Evolutionary conservation across 805 yeast species (phyloP), one percentile per base, ranked within the genome.

Genomic region (Yarrowia sp.): DNA sequence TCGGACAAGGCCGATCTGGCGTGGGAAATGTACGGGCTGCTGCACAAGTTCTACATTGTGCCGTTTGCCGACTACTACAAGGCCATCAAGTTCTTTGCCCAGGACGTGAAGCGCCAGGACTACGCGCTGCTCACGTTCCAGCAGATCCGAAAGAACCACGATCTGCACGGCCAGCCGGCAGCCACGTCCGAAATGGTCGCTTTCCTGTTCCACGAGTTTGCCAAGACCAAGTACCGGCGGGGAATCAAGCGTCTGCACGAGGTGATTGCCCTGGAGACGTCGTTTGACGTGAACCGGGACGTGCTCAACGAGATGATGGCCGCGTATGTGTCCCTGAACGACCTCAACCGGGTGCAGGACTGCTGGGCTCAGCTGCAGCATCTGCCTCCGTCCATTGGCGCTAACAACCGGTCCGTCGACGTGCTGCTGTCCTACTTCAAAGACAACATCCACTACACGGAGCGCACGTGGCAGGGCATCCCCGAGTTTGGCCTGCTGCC

Each of bases 241-340:
- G 95, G 94, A 0, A 86, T 89, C 16, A 80, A 80, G 61, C 89
- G 87, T 69, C 76, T 90, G 3, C 91, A 89, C 72, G 83, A 86
- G 68, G 82, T 84, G 58, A 78, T 88, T 74, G 87, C 89, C 69
- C 83, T 88, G 82, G 96, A 90, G 70, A 72, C 84, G 59, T 77
- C 81, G 11, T 77, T 89, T 50, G 84, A 82, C 69, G 82, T 86
- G 70, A 88, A 88, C 71, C 82, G 87, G 11, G 79, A 78, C 11
- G 76, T 90, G 41, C 82, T 89, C 75, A 90, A 90, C 75, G 76
- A 87, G 1, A 77, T 89, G 49, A 82, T 90, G 77, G 86, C 85
- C 58, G 90, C 92, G 0, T 89, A 87, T 74, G 80, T 87, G 43
- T 81, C 85, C 53, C 74, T 88, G 42, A 86, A 84, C 70, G 87